Evolutionary conservation across 306 rosid genomes (phyloP), one percentile per base, ranked within the genome.

Genomic region (Oxytropis ochrocephala): DNA sequence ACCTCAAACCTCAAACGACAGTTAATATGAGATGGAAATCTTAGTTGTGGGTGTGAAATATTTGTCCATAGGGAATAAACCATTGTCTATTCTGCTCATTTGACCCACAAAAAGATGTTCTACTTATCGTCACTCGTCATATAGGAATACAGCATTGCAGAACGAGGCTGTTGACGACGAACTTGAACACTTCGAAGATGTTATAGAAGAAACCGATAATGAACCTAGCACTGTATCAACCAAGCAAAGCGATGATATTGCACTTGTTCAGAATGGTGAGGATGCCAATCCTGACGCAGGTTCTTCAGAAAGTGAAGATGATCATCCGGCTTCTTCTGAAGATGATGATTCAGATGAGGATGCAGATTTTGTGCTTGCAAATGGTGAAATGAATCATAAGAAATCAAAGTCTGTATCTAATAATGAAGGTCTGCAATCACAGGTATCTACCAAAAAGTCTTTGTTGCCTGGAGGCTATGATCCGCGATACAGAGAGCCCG

Each of bases 171-270:
- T 75, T 17, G 99, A 94, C 69, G 99, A 94, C 0, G 99, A 94
- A 68, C 56, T 88, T 13, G 97, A 94, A 86, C 96, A 94, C 82
- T 94, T 94, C 68, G 87, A 94, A 75, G 97, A 94, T 81, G 80
- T 90, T 59, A 58, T 67, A 9, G 98, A 89, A 82, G 95, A 87
- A 69, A 75, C 77, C 55, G 90, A 81, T 4, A 62, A 81, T 7
- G 60, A 72, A 63, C 85, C 86, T 36, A 76, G 59, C 79, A 61
- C 83, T 52, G 74, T 65, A 62, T 16, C 80, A 49, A 75, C 49
- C 30, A 73, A 80, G 46, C 74, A 61, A 67, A 79, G 44, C 69
- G 60, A 77, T 16, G 65, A 78, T 73, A 64, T 13, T 35, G 50
- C 19, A 18, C 59, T 35, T 32, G 69, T 43, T 62, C 79, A 65